A percentile compares a stretch with the other conserved stretches of the same genome.
These are phyloP conservation scores for Solanum chiquidenum DNA, from an alignment of 257 asterid species.

Conservation along the genomic window DNA sequence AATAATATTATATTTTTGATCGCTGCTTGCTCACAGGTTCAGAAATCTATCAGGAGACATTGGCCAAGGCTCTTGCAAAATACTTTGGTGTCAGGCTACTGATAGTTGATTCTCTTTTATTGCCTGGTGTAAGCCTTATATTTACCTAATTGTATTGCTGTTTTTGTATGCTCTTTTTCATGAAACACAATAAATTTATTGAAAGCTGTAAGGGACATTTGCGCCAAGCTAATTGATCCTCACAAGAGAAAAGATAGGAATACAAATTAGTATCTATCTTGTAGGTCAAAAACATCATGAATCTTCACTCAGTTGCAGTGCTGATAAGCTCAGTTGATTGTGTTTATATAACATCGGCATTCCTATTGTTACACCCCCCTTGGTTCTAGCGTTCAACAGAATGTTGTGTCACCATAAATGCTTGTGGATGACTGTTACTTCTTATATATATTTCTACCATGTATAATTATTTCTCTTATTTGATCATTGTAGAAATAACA, in stretches of 20 bases:
- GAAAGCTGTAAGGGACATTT: neutral
- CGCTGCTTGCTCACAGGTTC: slow-evolving; percentile 42
- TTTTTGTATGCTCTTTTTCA: neutral
- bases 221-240: neutral
- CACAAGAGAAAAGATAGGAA: neutral
- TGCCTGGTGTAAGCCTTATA: slow-evolving; percentile 65
- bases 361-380: neutral
- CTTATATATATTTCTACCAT: neutral
- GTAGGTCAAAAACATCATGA: neutral
- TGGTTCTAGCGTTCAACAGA: neutral
- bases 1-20: neutral
- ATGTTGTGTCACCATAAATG: neutral
- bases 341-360: neutral
- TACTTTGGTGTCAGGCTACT: slow-evolving; percentile 55
- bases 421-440: neutral
- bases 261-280: neutral
- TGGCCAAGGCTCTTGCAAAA: slow-evolving; percentile 71
- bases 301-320: neutral
- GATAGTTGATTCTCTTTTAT: slow-evolving; percentile 50
- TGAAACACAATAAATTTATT: neutral
- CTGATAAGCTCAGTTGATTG: neutral
- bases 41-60: slow-evolving; percentile 78
- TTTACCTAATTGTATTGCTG: neutral
- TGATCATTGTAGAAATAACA: neutral
- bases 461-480: neutral